Percentiles rank a stretch among this genome's conserved stretches.
Evolutionary conservation across 257 asterid genomes (phyloP).

Genomic region (Osmanthus fragrans): DNA sequence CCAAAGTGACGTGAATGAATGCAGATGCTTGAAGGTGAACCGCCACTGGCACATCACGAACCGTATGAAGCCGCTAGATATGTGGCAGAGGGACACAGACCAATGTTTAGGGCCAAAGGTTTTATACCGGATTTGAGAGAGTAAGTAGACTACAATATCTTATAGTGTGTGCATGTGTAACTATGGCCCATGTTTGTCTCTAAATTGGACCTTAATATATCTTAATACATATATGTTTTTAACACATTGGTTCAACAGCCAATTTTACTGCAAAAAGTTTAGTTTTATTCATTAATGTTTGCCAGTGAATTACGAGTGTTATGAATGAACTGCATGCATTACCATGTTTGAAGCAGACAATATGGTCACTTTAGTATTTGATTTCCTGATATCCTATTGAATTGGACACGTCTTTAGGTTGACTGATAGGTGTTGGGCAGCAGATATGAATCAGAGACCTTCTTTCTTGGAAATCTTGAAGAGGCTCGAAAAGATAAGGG

Average conservation of each 20-base stretch:
- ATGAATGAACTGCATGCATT: neutral
- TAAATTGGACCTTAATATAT: neutral
- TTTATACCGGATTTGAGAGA: constrained; percentile 67
- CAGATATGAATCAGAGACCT: constrained; percentile 81
- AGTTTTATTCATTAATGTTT: neutral
- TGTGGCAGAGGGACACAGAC: constrained; percentile 92
- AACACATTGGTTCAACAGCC: neutral
- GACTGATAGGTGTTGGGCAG: constrained; percentile 78
- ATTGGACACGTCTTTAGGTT: constrained; percentile 42
- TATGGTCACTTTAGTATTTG: neutral
- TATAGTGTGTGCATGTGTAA: neutral
- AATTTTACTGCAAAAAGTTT: no score
- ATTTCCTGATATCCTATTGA: neutral
- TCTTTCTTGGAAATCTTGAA: constrained; percentile 81
- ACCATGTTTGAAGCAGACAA: neutral
- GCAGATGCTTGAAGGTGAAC: constrained; percentile 99
- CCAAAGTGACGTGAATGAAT: constrained; percentile 15
- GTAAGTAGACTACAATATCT: constrained; percentile 52
- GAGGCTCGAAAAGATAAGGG: constrained; percentile 73
- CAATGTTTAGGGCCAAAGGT: constrained; percentile 68
- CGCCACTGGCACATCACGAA: constrained; percentile 77
- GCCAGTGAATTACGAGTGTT: neutral
- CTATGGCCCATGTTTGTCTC: neutral
- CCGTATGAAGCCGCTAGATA: constrained; percentile 92
- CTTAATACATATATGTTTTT: neutral